Evolutionary conservation across 257 asterid genomes (phyloP), one percentile per base, ranked within the genome.

Genomic region (Solanum gandarillasii): DNA sequence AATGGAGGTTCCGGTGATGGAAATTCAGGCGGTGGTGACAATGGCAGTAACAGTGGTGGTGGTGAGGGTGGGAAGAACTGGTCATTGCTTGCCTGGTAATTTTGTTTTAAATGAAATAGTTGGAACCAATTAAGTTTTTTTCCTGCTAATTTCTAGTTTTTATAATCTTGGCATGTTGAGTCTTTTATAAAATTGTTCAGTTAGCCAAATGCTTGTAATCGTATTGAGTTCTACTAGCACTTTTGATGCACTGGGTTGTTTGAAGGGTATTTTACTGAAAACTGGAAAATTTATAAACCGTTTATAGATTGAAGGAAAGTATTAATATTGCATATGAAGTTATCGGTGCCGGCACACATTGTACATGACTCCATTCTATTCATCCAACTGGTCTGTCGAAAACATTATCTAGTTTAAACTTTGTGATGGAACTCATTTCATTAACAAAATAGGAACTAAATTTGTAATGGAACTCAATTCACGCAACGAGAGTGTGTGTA

Each of bases 81-180:
- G 94, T 92, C 98, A 16, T 70, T 96, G 55, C 86, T 96, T 83
- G 89, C 97, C 20, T 95, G 99, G 98, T 96, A 93, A 43, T 79
- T 43, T 78, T 25, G 16, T 41, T 9, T 43, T 8, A 14, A 4
- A 43, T 25, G 35, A 79, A 7, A 43, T 79, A 79, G 31, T 79
- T 79, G 85, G 65, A 25, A 27, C 65, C 23, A 43, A 43, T 27
- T 35, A 35, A 35, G 6, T 27, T 34, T 52, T 70, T 74, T 36
- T 21, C 83, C 18, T 73, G 82, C 82, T 73, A 73, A 35, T 34
- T 20, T 74, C 52, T 74, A 1, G 5, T 74, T n/a, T 35, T 36
- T 21, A 9, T 73, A 74, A 20, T 74, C 52, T 35, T 35, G 52
- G 18, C 11, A 35, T 36, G 31, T 74, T 74, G 82, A 74, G 11